Percentiles rank a stretch among this genome's conserved stretches.
Evolutionary conservation across 1,139 yeast genomes (phyloP).

Genomic region (Debaryomyces robertsiae): DNA sequence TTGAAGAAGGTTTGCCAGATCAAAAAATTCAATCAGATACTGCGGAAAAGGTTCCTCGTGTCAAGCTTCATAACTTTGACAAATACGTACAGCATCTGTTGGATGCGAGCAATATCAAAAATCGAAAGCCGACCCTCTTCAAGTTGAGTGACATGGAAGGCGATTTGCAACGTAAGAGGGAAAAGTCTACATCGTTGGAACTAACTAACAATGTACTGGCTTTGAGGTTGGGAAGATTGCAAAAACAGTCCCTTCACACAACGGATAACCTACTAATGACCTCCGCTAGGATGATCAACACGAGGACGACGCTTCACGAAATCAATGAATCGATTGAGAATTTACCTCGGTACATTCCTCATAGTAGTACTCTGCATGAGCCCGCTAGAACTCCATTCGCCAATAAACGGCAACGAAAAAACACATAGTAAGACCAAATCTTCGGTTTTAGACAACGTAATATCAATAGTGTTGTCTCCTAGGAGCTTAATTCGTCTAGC

Average conservation of each 20-base stretch:
- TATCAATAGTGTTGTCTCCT: too few species aligned
- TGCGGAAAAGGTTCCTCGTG: not conserved
- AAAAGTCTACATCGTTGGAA: constrained; percentile 2
- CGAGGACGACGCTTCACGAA: not conserved
- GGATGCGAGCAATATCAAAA: not conserved
- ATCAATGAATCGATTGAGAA: constrained; percentile 1
- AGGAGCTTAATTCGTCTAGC: constrained; percentile 48
- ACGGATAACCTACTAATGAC: not conserved
- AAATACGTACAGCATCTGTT: constrained; percentile 1
- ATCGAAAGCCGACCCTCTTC: not conserved
- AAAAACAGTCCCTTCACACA: not conserved
- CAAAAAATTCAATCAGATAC: not conserved
- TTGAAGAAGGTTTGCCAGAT: not conserved
- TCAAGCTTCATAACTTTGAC: not conserved
- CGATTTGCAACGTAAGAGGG: not conserved
- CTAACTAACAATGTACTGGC: not conserved
- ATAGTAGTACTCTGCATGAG: constrained; percentile 4
- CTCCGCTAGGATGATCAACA: not conserved
- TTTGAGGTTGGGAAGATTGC: not conserved
- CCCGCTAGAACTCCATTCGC: not conserved
- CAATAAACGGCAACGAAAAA: constrained; percentile 2
- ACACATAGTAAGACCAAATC: not conserved
- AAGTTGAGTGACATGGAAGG: not conserved
- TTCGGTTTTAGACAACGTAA: too few species aligned
- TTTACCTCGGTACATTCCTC: constrained; percentile 8